phyloP scores from a whole-genome alignment of 495 filamentous ascomycete genomes.

The Daldinia decipiens region DNA sequence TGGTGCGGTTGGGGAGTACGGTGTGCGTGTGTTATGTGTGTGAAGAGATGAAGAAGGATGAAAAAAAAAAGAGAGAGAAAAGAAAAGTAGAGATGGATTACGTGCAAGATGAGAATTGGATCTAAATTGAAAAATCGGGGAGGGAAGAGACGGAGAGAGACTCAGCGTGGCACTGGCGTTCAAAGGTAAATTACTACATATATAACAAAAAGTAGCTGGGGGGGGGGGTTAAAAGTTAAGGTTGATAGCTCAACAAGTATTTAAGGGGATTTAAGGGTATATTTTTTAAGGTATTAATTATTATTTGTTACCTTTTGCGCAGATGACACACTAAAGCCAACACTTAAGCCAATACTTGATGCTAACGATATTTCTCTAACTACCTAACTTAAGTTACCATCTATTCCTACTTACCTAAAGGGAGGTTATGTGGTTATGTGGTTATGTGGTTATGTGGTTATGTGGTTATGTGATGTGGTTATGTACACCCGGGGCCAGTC shows the following conservation, averaged over 20 bases:
- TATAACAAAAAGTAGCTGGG: slow-evolving; percentile 18
- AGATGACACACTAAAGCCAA: slow-evolving; percentile 17
- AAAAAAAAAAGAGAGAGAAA: neutral
- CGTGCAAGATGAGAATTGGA: slow-evolving; percentile 12
- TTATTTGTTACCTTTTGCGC: slow-evolving; percentile 22
- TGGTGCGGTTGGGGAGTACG: neutral
- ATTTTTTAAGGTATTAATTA: slow-evolving; percentile 11
- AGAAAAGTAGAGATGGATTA: slow-evolving; percentile 4
- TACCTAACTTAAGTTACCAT: too few species aligned
- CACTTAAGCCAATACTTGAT: neutral
- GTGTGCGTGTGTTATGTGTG: slow-evolving; percentile 3
- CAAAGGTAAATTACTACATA: slow-evolving; percentile 10
- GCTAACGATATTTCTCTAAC: neutral
- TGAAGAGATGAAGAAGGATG: neutral
- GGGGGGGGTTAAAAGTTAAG: slow-evolving; percentile 14
- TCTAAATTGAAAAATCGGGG: slow-evolving; percentile 19
- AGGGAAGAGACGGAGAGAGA: slow-evolving; percentile 17
- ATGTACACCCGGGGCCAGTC: slow-evolving; percentile 23
- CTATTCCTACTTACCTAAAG: neutral
- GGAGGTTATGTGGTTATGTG: neutral
- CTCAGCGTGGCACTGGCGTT: slow-evolving; percentile 37
- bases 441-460: too few species aligned
- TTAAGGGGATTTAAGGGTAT: slow-evolving; percentile 1
- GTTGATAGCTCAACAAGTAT: slow-evolving; percentile 10
- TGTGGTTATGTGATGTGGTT: neutral